phyloP scores from a whole-genome alignment of 2,329 filamentous ascomycete species.

The Monosporascus sp. region DNA sequence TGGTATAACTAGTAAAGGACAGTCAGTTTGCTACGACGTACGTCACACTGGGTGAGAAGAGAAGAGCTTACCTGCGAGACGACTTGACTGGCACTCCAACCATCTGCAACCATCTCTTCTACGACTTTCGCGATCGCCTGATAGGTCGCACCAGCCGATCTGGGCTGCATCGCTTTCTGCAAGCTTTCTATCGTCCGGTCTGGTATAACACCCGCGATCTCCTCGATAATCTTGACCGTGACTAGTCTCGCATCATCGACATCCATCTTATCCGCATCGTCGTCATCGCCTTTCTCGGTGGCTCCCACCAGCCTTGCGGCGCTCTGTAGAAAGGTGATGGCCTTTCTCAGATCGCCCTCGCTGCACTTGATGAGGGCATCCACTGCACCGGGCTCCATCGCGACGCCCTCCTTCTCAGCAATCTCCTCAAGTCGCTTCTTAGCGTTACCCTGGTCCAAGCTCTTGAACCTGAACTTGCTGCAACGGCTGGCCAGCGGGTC shows the following conservation, averaged over 20 bases:
- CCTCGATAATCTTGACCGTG: conserved; percentile 77
- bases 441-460: conserved; percentile 80
- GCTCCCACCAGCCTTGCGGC: conserved; percentile 84
- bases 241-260: conserved; percentile 61
- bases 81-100: conserved; percentile 91
- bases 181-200: conserved; percentile 65
- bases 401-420: conserved; percentile 70
- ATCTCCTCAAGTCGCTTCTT: conserved; percentile 76
- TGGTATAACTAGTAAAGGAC: conserved; percentile 63
- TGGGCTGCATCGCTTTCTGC: conserved; percentile 70
- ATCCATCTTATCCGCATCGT: conserved; percentile 49
- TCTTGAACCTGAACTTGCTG: conserved; percentile 97
- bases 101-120: conserved; percentile 88
- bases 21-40: conserved; percentile 11
- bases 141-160: conserved; percentile 60
- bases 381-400: conserved; percentile 70
- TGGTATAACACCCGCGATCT: conserved; percentile 94
- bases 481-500: conserved; percentile 91
- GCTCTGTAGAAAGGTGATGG: conserved; percentile 93
- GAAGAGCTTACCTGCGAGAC: conserved; percentile 61
- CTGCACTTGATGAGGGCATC: conserved; percentile 81
- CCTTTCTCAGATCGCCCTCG: conserved; percentile 91
- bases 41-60: neutral
- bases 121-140: conserved; percentile 71
- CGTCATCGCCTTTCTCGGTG: conserved; percentile 39